These are phyloP conservation scores for Lippia alba DNA, from an alignment of 305 asterid genomes.

Conservation along the genomic window DNA sequence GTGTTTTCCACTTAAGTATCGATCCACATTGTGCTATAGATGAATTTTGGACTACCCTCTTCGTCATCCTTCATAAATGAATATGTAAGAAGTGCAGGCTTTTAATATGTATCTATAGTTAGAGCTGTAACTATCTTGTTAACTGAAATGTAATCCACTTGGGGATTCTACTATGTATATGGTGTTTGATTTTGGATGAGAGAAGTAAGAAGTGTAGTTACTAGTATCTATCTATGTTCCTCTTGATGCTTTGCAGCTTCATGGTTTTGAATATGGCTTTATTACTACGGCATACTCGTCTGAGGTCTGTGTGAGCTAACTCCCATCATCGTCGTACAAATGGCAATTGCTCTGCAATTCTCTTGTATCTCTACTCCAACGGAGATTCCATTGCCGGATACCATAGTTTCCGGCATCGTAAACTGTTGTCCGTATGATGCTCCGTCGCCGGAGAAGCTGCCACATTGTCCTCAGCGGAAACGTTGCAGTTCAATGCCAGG, in stretches of 20 bases:
- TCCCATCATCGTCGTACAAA: slow-evolving; percentile 26
- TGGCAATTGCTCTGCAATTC: slow-evolving; percentile 76
- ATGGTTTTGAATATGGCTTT: neutral
- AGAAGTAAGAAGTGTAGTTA: neutral
- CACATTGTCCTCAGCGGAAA: slow-evolving; percentile 44
- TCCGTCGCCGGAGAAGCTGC: slow-evolving; percentile 61
- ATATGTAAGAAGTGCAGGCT: neutral
- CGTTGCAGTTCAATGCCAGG: slow-evolving; percentile 66
- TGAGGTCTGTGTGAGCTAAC: too few species aligned
- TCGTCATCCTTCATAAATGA: neutral
- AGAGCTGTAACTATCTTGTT: neutral
- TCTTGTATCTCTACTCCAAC: slow-evolving; percentile 50
- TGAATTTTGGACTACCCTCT: too few species aligned
- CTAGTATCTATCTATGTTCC: neutral
- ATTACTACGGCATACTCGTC: neutral
- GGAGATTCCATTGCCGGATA: slow-evolving; percentile 60
- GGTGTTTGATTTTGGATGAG: neutral
- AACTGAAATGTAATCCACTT: neutral
- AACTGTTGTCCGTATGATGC: slow-evolving; percentile 59
- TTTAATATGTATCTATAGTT: neutral
- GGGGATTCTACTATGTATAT: neutral
- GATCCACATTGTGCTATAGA: too few species aligned
- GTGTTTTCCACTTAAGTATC: neutral
- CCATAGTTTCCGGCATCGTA: slow-evolving; percentile 49
- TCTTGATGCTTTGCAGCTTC: neutral